phyloP scores from a whole-genome alignment of 2,329 filamentous ascomycete genomes.

The Apiospora saccharicola region DNA sequence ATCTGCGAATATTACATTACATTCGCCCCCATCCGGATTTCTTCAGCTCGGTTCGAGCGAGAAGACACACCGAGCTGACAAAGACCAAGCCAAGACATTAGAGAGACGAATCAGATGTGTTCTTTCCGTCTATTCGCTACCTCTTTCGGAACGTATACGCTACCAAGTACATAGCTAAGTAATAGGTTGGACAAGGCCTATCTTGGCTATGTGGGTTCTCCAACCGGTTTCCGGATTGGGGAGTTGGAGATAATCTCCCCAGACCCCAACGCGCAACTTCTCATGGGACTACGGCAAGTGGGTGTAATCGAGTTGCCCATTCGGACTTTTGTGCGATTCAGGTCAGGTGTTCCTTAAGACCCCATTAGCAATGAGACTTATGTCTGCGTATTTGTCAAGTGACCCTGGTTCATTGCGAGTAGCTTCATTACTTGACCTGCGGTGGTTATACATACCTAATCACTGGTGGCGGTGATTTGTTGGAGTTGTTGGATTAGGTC shows the following conservation, averaged over 20 bases:
- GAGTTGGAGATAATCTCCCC: neutral
- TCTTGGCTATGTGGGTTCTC: neutral
- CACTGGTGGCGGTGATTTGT: neutral
- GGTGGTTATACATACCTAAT: neutral
- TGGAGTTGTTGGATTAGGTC: neutral
- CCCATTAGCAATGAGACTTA: neutral
- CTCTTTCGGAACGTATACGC: neutral
- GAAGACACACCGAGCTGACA: neutral
- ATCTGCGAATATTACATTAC: neutral
- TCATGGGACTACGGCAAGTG: neutral
- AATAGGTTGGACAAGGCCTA: neutral
- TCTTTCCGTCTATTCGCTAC: neutral
- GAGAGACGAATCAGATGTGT: neutral
- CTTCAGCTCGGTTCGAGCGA: neutral
- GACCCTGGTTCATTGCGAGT: neutral
- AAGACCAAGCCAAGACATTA: neutral
- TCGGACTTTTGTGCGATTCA: neutral
- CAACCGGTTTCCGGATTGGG: neutral
- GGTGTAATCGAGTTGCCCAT: neutral
- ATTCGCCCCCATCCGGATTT: neutral
- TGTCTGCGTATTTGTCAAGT: neutral
- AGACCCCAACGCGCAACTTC: neutral
- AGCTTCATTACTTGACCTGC: neutral
- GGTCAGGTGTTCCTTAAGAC: neutral
- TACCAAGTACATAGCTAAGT: constrained; percentile 3